Conservation (phyloP, 2,329 filamentous ascomycete genomes). For the Colletotrichum gloeosporioides region DNA sequence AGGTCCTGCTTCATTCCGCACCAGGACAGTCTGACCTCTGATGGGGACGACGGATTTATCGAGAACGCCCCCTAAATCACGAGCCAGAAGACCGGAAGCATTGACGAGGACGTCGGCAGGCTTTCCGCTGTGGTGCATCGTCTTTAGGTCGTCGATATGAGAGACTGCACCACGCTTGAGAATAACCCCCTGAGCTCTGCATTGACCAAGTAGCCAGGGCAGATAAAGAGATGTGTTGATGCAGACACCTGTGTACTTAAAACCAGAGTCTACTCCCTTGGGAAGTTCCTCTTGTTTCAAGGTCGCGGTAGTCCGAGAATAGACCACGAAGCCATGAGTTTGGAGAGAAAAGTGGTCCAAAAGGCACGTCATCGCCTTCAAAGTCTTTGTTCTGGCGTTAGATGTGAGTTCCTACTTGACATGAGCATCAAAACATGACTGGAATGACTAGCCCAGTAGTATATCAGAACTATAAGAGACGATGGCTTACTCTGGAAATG, state of each 20-base stretch:
- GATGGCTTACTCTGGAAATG: slow-evolving; percentile 66
- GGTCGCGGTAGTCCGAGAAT: slow-evolving; percentile 71
- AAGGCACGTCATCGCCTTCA: slow-evolving; percentile 62
- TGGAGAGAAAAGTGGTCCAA: slow-evolving; percentile 68
- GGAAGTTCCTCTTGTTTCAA: slow-evolving; percentile 68
- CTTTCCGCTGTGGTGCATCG: slow-evolving; percentile 61
- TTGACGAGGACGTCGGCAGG: slow-evolving; percentile 69
- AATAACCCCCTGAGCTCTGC: slow-evolving; percentile 63
- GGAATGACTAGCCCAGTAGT: not conserved
- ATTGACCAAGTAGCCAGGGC: slow-evolving; percentile 72
- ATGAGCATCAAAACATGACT: slow-evolving; percentile 39
- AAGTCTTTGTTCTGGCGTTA: slow-evolving; percentile 65
- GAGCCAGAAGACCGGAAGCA: slow-evolving; percentile 70
- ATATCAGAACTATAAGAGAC: not conserved
- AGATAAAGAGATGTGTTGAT: slow-evolving; percentile 78
- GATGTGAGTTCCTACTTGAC: slow-evolving; percentile 43
- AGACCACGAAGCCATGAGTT: slow-evolving; percentile 79
- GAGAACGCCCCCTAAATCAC: slow-evolving; percentile 69
- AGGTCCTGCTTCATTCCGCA: slow-evolving; percentile 75
- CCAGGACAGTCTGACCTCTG: slow-evolving; percentile 79
- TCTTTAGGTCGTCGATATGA: slow-evolving; percentile 66
- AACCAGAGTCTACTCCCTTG: slow-evolving; percentile 60
- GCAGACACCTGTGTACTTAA: slow-evolving; percentile 70
- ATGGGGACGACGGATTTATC: slow-evolving; percentile 70
- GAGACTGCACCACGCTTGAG: slow-evolving; percentile 56